Conservation (phyloP, 2,329 filamentous ascomycete species). For the Phaeosphaeriaceae sp. region DNA sequence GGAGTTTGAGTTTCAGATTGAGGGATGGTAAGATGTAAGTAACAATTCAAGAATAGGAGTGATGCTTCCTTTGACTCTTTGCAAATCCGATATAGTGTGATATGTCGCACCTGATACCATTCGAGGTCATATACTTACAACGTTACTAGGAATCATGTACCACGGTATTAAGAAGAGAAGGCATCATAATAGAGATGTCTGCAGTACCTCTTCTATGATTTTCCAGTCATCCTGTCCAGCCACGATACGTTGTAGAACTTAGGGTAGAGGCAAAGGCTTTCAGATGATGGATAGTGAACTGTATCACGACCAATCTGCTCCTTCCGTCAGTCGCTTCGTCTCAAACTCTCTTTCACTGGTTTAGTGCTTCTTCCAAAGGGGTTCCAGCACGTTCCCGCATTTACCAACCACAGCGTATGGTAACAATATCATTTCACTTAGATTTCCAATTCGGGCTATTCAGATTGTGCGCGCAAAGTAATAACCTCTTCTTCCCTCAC, state of each 20-base stretch:
- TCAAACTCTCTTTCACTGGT: background rate
- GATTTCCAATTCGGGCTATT: background rate
- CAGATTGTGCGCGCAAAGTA: background rate
- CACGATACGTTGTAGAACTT: background rate
- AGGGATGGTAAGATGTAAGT: conserved; percentile 44
- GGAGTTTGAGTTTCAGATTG: conserved; percentile 57
- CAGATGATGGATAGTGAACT: background rate
- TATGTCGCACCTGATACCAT: no score
- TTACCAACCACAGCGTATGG: background rate
- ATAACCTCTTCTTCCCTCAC: background rate
- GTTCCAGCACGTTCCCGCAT: background rate
- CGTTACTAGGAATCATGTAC: no score
- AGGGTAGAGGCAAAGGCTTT: background rate
- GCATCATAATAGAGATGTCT: no score
- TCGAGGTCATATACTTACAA: background rate
- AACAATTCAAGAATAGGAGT: no score
- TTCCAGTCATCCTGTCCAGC: no score
- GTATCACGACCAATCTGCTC: background rate
- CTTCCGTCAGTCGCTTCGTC: background rate
- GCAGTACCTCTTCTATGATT: no score
- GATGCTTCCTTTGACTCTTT: no score
- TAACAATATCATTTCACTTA: background rate
- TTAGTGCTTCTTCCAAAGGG: background rate
- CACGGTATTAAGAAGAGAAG: no score
- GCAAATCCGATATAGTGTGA: no score